phyloP scores from a whole-genome alignment of 768 basidiomycete genomes.

The Pholiota molesta region DNA sequence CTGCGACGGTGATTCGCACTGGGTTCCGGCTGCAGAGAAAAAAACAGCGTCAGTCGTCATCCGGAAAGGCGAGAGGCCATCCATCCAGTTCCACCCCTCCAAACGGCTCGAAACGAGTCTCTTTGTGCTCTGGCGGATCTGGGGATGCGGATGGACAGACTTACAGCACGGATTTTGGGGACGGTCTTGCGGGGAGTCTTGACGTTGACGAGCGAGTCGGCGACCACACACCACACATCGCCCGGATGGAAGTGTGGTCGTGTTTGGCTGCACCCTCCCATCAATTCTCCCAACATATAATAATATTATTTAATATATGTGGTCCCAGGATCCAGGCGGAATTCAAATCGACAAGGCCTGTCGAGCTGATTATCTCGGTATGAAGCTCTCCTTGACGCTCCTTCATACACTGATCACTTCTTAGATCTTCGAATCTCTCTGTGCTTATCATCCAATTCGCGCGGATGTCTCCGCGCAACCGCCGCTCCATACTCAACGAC shows the following conservation, averaged over 20 bases:
- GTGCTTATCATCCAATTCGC: no score
- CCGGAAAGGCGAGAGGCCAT: constrained; percentile 36
- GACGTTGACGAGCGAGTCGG: constrained; percentile 40
- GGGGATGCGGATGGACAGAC: constrained; percentile 30
- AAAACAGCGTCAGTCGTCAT: constrained; percentile 36
- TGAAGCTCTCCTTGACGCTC: no score
- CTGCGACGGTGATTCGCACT: constrained; percentile 45
- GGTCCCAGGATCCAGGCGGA: no score
- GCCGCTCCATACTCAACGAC: no score
- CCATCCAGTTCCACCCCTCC: constrained; percentile 37
- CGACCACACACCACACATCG: constrained; percentile 19
- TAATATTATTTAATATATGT: no score
- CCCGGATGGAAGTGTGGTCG: constrained; percentile 14
- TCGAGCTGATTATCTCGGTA: no score
- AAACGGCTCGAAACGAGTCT: constrained; percentile 27
- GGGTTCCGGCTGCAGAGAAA: constrained; percentile 37
- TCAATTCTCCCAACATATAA: neutral
- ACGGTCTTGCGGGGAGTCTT: constrained; percentile 38
- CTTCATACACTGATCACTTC: no score
- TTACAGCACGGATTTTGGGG: constrained; percentile 44
- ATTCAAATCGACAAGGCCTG: no score
- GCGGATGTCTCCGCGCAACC: no score
- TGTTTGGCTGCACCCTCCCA: constrained; percentile 22
- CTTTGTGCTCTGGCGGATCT: constrained; percentile 20
- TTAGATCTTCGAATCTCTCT: no score